Percentiles rank a stretch among this genome's conserved stretches.
Evolutionary conservation across 1,284 basidiomycete genomes (phyloP).

Genomic region (Fomitopsis schrenkii): DNA sequence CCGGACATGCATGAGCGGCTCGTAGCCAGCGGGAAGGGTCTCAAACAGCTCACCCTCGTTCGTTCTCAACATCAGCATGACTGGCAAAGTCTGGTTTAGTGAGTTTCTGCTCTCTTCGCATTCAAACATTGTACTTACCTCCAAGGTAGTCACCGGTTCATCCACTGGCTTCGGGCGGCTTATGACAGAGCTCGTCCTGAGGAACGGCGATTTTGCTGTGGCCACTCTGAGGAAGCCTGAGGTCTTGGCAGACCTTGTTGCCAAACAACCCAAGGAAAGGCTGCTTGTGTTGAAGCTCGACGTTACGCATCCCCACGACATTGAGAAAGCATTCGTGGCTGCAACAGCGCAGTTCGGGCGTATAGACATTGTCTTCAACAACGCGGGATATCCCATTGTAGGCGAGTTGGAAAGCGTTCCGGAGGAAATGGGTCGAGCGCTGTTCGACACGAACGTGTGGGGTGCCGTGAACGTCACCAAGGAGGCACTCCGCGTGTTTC

Average conservation of each 20-base stretch:
- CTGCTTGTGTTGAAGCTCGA: conserved; percentile 37
- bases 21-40: too few species aligned
- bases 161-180: conserved; percentile 29
- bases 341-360: conserved; percentile 33
- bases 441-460: conserved; percentile 24
- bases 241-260: conserved; percentile 17
- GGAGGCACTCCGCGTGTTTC: conserved; percentile 15
- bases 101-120: background rate
- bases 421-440: conserved; percentile 13
- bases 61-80: background rate
- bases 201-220: conserved; percentile 25
- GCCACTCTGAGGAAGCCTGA: conserved; percentile 27
- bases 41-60: too few species aligned
- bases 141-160: conserved; percentile 24
- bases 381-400: conserved; percentile 10
- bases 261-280: conserved; percentile 10
- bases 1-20: too few species aligned
- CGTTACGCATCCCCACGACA: conserved; percentile 29
- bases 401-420: conserved; percentile 18
- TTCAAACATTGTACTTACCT: background rate
- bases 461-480: conserved; percentile 17
- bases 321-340: conserved; percentile 29
- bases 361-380: conserved; percentile 28
- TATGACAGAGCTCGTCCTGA: conserved; percentile 22
- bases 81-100: conserved; percentile 14